Evolutionary conservation across 23 red algal genomes (phyloP).

Genomic region (Cyanidiococcus yangmingshanensis): DNA sequence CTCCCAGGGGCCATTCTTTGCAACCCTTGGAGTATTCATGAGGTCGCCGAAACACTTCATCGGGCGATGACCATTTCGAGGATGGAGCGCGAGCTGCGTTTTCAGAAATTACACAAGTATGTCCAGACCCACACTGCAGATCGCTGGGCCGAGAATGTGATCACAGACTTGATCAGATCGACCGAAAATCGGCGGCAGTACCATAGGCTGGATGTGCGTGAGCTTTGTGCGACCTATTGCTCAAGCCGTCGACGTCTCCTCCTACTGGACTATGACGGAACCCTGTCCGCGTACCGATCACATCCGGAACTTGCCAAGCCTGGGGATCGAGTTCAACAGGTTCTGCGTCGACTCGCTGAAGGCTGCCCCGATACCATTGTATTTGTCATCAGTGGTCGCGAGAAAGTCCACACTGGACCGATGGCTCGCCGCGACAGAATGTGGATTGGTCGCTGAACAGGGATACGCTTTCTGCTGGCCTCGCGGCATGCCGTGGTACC

Average conservation of each 20-base stretch:
- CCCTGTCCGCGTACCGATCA: constrained; percentile 49
- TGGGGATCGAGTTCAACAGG: constrained; percentile 14
- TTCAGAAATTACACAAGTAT: constrained; percentile 77
- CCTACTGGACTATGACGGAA: constrained; percentile 91
- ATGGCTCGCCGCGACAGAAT: constrained; percentile 52
- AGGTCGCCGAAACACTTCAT: constrained; percentile 66
- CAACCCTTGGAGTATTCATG: constrained; percentile 85
- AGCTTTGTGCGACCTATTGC: constrained; percentile 38
- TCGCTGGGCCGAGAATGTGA: constrained; percentile 66
- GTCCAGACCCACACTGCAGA: constrained; percentile 62
- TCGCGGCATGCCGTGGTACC: no score
- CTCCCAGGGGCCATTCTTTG: constrained; percentile 82
- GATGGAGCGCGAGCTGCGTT: constrained; percentile 59
- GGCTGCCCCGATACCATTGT: constrained; percentile 43
- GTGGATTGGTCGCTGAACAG: constrained; percentile 77
- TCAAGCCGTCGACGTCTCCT: constrained; percentile 42
- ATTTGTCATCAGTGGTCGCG: constrained; percentile 79
- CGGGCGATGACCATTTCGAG: constrained; percentile 67
- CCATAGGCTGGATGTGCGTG: constrained; percentile 17
- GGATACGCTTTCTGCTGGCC: constrained; percentile 83
- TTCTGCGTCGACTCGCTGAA: constrained; percentile 28
- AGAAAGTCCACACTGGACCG: constrained; percentile 54
- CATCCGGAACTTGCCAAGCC: constrained; percentile 73
- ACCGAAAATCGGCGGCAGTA: constrained; percentile 30
- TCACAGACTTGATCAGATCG: constrained; percentile 58